Base-by-base conservation (phyloP, 305 asterid species). In the Fraxinus dipetala region DNA sequence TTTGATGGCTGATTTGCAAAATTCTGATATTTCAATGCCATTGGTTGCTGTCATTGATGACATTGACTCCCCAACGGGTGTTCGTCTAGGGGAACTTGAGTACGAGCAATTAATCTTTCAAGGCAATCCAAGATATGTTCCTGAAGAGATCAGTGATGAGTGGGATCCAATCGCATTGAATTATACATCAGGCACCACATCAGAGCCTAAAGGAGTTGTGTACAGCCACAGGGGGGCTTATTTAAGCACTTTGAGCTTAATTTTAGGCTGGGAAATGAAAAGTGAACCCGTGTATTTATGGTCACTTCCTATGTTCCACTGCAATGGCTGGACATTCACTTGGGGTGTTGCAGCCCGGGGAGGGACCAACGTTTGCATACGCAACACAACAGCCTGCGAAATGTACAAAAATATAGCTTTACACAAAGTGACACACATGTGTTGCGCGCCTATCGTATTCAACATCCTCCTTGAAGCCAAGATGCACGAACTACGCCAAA, bases 141-240 rank as follows among this genome's bases (percentile, higher is more conserved):
- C 89, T 0, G 90, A 81, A 28, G 95, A 91, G 9, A 73, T 91
- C 3, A 5, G 56, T 1, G 93, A 93, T 13, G 94, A 91, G 84
- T 84, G 88, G 90, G 91, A 89, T 70, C 88, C 93, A 0, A 90
- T 90, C 28, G 78, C 91, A 8, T 81, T 90, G n/a, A 90, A 90
- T 45, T 90, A 90, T 74, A 90, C 94, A 11, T 91, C 94, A 7
- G 94, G 94, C 38, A 90, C 94, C 6, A 91, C 92, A 14, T 85
- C 92, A 35, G 91, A 77, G 84, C 94, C 94, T 0, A 90, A 90
- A 59, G 94, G 94, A 20, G 94, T 88, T 79, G 94, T 90, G 79
- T 90, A 90, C 85, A 91, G 92, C 88, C 94, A 91, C 85, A 40
- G 94, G n/a, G 94, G 92, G 0, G 90, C 92, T 4, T 91, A 89